Evolutionary conservation across 2,329 filamentous ascomycete genomes (phyloP), one percentile per base, ranked within the genome.

Genomic region (Eurotiales sp.): DNA sequence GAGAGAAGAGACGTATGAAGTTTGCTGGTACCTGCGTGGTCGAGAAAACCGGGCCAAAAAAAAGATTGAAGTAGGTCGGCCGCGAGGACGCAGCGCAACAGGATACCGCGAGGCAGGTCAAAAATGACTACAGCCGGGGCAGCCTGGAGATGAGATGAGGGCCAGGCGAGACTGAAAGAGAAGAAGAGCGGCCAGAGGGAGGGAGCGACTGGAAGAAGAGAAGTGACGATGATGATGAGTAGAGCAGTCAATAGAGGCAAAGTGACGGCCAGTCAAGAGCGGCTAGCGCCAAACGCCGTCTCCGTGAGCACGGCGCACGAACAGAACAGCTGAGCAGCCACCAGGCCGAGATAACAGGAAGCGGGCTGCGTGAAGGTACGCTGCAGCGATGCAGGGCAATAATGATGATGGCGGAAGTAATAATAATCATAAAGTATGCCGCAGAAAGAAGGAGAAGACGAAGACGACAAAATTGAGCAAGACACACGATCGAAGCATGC

Each of bases 221-320:
- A 29, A 30, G 11, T 11, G 14, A 30, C 23, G 19, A 12, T 12
- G n/a, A 17, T n/a, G 29, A 25, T 32, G 15, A 36, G 15, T 43
- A 27, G 37, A 37, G 34, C 17, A 37, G 32, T 19, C n/a, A 36
- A 36, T 5, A 8, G 32, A 27, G 5, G 25, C 25, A 27, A n/a
- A n/a, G n/a, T n/a, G n/a, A n/a, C 30, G 15, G 15, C n/a, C 23
- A 29, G 29, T 34, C 45, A 40, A 27, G 22, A 47, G 11, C n/a
- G 44, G 44, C 19, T 40, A 47, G 50, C 43, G 44, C 25, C 34
- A 52, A 46, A 36, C 21, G 21, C 19, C 17, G 29, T 34, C n/a
- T 17, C 23, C 25, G 29, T 8, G 10, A 32, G 29, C 14, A n/a
- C n/a, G n/a, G n/a, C n/a, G n/a, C n/a, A n/a, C n/a, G n/a, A n/a